Percentiles rank a stretch among this genome's conserved stretches.
Evolutionary conservation across 805 yeast genomes (phyloP).

Genomic region (Saturnispora silvae): DNA sequence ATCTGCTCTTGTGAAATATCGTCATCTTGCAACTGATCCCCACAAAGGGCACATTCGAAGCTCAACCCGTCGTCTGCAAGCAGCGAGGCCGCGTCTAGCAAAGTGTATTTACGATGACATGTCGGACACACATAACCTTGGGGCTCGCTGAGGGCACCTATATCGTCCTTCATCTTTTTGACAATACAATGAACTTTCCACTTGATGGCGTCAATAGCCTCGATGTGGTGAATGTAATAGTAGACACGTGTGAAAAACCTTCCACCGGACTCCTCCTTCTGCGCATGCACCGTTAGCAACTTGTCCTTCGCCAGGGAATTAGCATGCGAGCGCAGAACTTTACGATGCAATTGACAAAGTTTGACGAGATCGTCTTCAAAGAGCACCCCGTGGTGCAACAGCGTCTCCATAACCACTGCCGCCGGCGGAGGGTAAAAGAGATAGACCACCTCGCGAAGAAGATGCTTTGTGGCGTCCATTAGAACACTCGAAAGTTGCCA

Average conservation of each 20-base stretch:
- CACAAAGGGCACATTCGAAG: conserved; percentile 80
- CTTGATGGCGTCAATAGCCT: conserved; percentile 89
- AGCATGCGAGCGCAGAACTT: conserved; percentile 76
- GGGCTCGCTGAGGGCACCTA: conserved; percentile 77
- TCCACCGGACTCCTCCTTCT: conserved; percentile 58
- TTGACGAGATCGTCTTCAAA: conserved; percentile 85
- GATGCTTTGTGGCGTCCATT: conserved; percentile 17
- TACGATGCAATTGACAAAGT: conserved; percentile 72
- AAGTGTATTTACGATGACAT: conserved; percentile 71
- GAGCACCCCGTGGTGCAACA: conserved; percentile 76
- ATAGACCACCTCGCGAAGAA: conserved; percentile 71
- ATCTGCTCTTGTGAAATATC: conserved; percentile 77
- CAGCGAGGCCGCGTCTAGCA: conserved; percentile 78
- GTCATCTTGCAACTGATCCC: conserved; percentile 69
- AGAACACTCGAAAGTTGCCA: too few relatives aligned
- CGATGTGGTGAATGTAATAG: conserved; percentile 72
- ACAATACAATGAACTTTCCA: conserved; percentile 93
- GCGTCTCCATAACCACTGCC: conserved; percentile 76
- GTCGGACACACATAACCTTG: conserved; percentile 89
- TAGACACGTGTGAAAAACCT: conserved; percentile 73
- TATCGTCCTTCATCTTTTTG: conserved; percentile 64
- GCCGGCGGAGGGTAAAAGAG: conserved; percentile 83
- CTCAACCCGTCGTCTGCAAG: conserved; percentile 70
- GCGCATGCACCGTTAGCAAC: conserved; percentile 57
- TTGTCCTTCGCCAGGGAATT: conserved; percentile 79